phyloP scores from a whole-genome alignment of 192 early-diverging fungal species.

The Chytriomyces hyalinus region DNA sequence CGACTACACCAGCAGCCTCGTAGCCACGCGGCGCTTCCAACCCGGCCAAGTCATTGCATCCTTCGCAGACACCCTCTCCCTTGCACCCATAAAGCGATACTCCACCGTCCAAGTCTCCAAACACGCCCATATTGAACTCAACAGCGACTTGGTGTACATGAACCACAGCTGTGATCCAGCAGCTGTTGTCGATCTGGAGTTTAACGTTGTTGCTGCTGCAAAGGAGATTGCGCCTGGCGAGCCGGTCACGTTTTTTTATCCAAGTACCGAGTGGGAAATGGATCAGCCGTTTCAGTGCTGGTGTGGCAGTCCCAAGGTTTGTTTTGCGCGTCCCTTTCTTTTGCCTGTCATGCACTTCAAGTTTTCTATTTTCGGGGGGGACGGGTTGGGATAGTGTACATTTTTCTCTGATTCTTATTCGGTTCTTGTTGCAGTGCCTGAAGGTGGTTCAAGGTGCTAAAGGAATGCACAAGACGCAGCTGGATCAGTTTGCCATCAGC shows the following conservation, averaged over 20 bases:
- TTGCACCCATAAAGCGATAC: constrained; percentile 28
- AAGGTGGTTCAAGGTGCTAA: constrained; percentile 37
- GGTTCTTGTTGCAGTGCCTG: constrained; percentile 21
- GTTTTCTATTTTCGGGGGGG: not conserved
- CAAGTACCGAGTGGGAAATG: constrained; percentile 57
- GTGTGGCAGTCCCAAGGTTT: constrained; percentile 45
- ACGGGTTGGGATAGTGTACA: no score
- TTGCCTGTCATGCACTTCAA: not conserved
- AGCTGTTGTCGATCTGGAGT: constrained; percentile 36
- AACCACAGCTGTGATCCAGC: constrained; percentile 45
- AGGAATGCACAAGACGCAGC: not conserved
- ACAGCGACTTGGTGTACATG: constrained; percentile 41
- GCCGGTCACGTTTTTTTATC: constrained; percentile 56
- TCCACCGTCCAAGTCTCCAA: constrained; percentile 36
- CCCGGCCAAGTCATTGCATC: constrained; percentile 37
- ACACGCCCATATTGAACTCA: constrained; percentile 38
- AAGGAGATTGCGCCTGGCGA: constrained; percentile 43
- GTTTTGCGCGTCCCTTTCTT: not conserved
- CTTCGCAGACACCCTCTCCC: constrained; percentile 16
- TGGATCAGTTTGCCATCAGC: constrained; percentile 30
- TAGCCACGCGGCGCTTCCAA: constrained; percentile 11
- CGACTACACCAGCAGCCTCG: constrained; percentile 17
- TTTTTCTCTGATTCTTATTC: constrained; percentile 12
- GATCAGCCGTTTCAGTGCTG: constrained; percentile 54
- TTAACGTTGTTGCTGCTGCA: constrained; percentile 29